These are phyloP conservation scores for Penicillium daleae DNA, from an alignment of 495 filamentous ascomycete genomes.

Conservation along the genomic window DNA sequence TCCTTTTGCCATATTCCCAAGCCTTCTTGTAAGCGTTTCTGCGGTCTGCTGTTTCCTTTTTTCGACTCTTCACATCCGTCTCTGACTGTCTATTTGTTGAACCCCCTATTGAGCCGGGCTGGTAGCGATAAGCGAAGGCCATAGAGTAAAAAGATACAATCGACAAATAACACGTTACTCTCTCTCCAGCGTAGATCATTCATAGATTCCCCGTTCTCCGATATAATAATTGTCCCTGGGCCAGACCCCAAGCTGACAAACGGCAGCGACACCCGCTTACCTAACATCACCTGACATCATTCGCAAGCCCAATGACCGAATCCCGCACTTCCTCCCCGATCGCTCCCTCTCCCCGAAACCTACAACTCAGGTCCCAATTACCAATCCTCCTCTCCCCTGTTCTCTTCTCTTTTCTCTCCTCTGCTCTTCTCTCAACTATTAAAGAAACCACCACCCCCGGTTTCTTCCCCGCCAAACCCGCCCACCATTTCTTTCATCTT, in stretches of 20 bases:
- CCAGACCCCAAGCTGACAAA: background rate
- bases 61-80: background rate
- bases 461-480: constrained; percentile 22
- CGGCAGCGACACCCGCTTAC: constrained; percentile 20
- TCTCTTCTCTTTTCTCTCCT: background rate
- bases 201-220: no score
- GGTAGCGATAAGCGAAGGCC: constrained; percentile 14
- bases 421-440: background rate
- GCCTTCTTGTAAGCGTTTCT: constrained; percentile 31
- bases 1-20: constrained; percentile 43
- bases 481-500: constrained; percentile 78
- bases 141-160: constrained; percentile 1
- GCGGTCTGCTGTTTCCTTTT: constrained; percentile 6
- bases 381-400: constrained; percentile 9
- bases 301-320: constrained; percentile 21
- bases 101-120: constrained; percentile 14
- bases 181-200: background rate
- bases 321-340: constrained; percentile 8
- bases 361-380: constrained; percentile 6
- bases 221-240: no score
- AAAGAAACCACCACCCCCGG: constrained; percentile 21
- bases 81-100: constrained; percentile 5
- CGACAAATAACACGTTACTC: background rate
- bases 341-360: background rate
- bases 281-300: constrained; percentile 40